These are phyloP conservation scores for Globisporangium recalcitrans DNA, from an alignment of 352 stramenopile genomes.

Conservation along the genomic window DNA sequence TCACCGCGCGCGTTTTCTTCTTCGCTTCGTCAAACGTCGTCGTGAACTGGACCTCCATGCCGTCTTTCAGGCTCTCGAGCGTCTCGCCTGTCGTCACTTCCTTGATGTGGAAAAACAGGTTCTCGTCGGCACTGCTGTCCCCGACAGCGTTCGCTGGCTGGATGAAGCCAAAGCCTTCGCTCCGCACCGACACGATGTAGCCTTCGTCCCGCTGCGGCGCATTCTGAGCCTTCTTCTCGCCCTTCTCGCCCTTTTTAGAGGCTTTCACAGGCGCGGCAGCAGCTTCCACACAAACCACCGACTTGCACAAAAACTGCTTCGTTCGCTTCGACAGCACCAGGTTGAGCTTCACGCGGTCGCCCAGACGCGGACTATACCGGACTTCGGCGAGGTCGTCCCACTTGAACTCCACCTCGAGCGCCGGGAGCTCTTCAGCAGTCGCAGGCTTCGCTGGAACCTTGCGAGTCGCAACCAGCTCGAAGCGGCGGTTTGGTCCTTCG, in stretches of 20 bases:
- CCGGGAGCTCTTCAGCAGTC: slow-evolving; percentile 9
- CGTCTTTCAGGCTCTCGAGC: slow-evolving; percentile 54
- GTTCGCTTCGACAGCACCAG: slow-evolving; percentile 57
- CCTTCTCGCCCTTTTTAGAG: slow-evolving; percentile 20
- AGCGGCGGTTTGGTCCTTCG: slow-evolving; percentile 31
- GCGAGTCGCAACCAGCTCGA: slow-evolving; percentile 30
- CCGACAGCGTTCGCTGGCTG: slow-evolving; percentile 30
- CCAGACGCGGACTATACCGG: slow-evolving; percentile 57
- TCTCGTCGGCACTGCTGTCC: slow-evolving; percentile 28
- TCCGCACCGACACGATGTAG: slow-evolving; percentile 58
- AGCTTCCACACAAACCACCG: slow-evolving; percentile 38
- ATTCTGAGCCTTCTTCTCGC: background rate
- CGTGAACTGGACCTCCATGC: slow-evolving; percentile 64
- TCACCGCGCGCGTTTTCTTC: slow-evolving; percentile 55
- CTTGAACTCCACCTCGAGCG: slow-evolving; percentile 51
- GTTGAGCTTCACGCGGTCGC: slow-evolving; percentile 59
- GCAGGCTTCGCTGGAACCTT: slow-evolving; percentile 21
- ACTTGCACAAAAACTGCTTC: slow-evolving; percentile 59
- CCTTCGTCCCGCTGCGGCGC: slow-evolving; percentile 34
- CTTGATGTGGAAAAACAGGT: slow-evolving; percentile 81
- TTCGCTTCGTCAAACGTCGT: slow-evolving; percentile 65
- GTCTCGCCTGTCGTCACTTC: slow-evolving; percentile 53
- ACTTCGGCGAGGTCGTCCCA: slow-evolving; percentile 58
- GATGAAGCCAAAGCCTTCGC: slow-evolving; percentile 78
- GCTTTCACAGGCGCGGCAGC: slow-evolving; percentile 12